Base-by-base conservation (phyloP, 2,329 filamentous ascomycete genomes). In the Metarhizium brunneum region DNA sequence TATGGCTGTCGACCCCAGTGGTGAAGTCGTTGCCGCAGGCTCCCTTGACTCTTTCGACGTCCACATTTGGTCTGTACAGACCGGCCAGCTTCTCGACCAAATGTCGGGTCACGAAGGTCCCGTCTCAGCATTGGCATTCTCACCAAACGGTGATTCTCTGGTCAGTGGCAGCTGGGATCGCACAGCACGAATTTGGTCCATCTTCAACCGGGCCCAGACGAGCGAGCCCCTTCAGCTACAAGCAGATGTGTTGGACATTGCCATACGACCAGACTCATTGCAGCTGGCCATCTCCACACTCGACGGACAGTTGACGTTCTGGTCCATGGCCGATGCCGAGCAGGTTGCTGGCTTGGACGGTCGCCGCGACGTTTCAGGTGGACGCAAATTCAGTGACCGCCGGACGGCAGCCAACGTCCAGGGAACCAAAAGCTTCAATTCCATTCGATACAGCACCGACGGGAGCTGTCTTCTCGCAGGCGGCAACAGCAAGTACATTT, bases 401-500 rank as follows among this genome's bases (percentile, higher is more conserved):
- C 81, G 91, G 58, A 95, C 92, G 2, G 94, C 94, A 2, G 94
- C 94, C 49, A 97, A 95, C 65, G 86, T 88, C 2, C 82, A 90
- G 1, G 90, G 90, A 42, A 96, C 90, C 47, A 99, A 99, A 69
- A 87, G 84, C 61, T 99, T 96, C 74, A 86, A 82, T 65, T 88
- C 87, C 6, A 88, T 99, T 61, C 84, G 83, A 54, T 99, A 97
- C 73, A 96, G 91, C 68, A 87, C 90, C 1, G 94, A 99, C 67
- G 94, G 94, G 13, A 88, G 84, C 59, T 96, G 94, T 64, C 78
- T 99, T 11, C 77, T 99, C 45, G 94, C 92, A 1, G 92, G 84
- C 50, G 94, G 94, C 36, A 96, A 94, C 77, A 96, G 91, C 84
- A 99, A 99, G 74, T 96, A 95, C 70, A 96, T 99, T 53, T 97